Evolutionary conservation across 768 basidiomycete species (phyloP).

Genomic region (Coprinopsis strossmayeri): DNA sequence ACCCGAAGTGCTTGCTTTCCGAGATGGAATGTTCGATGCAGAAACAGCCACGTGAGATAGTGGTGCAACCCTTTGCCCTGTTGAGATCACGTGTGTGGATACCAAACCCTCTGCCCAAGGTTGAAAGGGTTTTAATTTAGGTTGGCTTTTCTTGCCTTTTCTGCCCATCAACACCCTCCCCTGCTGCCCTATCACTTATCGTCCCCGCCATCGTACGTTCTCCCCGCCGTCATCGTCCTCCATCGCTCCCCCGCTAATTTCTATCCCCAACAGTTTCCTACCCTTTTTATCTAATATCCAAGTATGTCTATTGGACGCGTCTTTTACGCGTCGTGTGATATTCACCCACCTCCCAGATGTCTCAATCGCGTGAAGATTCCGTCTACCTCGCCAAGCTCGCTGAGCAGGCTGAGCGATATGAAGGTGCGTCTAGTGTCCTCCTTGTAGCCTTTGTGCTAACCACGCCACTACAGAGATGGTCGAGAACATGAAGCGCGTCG

Average conservation of each 20-base stretch:
- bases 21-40: constrained; percentile 16
- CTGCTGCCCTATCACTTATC: constrained; percentile 29
- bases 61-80: constrained; percentile 42
- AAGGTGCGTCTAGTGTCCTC: constrained; percentile 49
- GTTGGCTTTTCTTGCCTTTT: constrained; percentile 42
- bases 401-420: constrained; percentile 99
- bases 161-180: constrained; percentile 40
- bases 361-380: constrained; percentile 88
- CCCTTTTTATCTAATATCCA: constrained; percentile 12
- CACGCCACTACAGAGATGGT: constrained; percentile 71
- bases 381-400: constrained; percentile 99
- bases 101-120: constrained; percentile 65
- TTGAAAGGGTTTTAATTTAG: constrained; percentile 67
- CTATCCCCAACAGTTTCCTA: constrained; percentile 19
- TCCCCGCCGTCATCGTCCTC: constrained; percentile 22
- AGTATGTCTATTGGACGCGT: constrained; percentile 41
- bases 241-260: constrained; percentile 17
- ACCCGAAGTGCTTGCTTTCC: neutral
- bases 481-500: constrained; percentile 98
- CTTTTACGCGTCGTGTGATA: constrained; percentile 29
- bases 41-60: constrained; percentile 20
- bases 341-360: constrained; percentile 44
- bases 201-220: constrained; percentile 38
- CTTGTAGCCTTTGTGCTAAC: constrained; percentile 11
- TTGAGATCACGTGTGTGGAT: constrained; percentile 30